Base-by-base conservation (phyloP, 2,329 filamentous ascomycete genomes). In the Colletotrichum paranaense region DNA sequence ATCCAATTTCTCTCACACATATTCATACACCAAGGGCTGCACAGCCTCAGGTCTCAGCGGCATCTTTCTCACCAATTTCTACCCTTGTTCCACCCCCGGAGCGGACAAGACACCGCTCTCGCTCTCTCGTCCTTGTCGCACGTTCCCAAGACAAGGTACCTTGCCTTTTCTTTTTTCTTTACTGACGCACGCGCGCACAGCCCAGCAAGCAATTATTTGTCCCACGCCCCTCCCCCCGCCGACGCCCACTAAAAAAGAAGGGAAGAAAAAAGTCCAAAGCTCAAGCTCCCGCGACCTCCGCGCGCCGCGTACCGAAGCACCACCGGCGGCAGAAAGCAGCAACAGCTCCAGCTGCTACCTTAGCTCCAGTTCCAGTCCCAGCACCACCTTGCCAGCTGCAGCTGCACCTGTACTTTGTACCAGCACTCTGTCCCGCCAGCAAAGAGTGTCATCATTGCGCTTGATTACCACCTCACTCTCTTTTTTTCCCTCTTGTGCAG, bases 111-210 rank as follows among this genome's bases (percentile, higher is more conserved):
- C 66, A 64, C 70, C 69, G 69, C 59, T 72, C 70, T 73, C 66
- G 42, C 58, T 63, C 66, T 62, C 59, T 64, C 32, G 46, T 64
- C 42, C 62, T 68, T 60, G 70, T 69, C 66, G 70, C 70, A 73
- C 70, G 70, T 73, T 38, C 70, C 70, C 30, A 64, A 55, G 52
- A 28, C 42, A 46, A 46, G 42, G 42, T 46, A 46, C 42, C 42
- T 46, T 46, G 42, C 42, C 42, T 46, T 46, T 42, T 38, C 14
- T 30, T 30, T 30, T 30, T 30, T 30, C 9, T 9, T 46, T 64
- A 69, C 70, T 73, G 70, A 73, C 70, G 70, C 70, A 73, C 70
- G 53, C 70, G 66, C 70, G 70, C 70, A 73, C 70, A 73, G 70
- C 70, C 70, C 55, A 55, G 55, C 70, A 46, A 63, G 63, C 53